These are phyloP conservation scores for Colletotrichum costaricense DNA, from an alignment of 2,329 filamentous ascomycete genomes.

Conservation along the genomic window DNA sequence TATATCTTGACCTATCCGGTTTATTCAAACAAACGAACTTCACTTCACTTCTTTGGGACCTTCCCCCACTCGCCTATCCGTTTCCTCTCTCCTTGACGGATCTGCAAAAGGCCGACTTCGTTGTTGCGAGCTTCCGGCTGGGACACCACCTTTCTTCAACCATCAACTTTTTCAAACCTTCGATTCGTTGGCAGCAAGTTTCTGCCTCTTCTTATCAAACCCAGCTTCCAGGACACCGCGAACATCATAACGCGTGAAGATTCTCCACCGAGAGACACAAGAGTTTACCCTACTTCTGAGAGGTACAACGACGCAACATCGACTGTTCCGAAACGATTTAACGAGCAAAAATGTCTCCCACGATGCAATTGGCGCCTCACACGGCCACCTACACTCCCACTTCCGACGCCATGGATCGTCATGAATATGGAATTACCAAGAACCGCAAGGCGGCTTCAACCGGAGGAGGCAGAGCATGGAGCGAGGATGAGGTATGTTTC, in stretches of 20 bases:
- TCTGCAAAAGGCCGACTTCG: conserved; percentile 34
- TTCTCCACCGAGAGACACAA: conserved; percentile 18
- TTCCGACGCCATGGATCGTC: conserved; percentile 66
- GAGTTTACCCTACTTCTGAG: conserved; percentile 26
- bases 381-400: conserved; percentile 60
- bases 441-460: conserved; percentile 76
- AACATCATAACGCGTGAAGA: conserved; percentile 24
- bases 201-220: conserved; percentile 31
- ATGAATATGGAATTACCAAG: conserved; percentile 71
- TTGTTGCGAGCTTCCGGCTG: conserved; percentile 33
- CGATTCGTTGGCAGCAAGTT: conserved; percentile 34
- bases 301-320: conserved; percentile 20
- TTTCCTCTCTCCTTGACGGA: conserved; percentile 32
- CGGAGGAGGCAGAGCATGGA: conserved; percentile 84
- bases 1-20: conserved; percentile 38
- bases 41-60: conserved; percentile 35
- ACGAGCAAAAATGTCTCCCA: conserved; percentile 59
- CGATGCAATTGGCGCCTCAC: conserved; percentile 57
- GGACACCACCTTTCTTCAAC: conserved; percentile 24
- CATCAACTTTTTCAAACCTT: conserved; percentile 21
- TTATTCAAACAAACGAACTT: conserved; percentile 36
- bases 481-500: conserved; percentile 79
- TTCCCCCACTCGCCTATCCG: conserved; percentile 25
- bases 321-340: conserved; percentile 42
- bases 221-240: conserved; percentile 31